Evolutionary conservation across 345 rosid genomes (phyloP).

Genomic region (Balakata baccata): DNA sequence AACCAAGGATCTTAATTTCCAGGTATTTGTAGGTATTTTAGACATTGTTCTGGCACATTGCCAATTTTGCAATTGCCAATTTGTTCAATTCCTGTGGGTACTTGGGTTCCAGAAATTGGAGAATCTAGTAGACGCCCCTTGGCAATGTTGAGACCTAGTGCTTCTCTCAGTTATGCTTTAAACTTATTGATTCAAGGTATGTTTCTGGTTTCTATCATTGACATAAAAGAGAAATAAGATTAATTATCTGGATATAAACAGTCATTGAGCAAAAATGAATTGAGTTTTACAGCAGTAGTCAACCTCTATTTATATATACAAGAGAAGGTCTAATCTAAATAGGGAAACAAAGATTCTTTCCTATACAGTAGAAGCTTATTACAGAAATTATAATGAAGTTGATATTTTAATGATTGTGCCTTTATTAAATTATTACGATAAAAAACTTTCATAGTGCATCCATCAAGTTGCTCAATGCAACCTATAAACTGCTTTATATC

Average conservation of each 20-base stretch:
- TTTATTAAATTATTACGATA: background rate
- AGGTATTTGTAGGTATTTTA: conserved; percentile 37
- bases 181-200: conserved; percentile 34
- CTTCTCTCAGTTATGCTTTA: conserved; percentile 33
- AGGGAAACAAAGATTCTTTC: no score
- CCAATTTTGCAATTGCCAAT: conserved; percentile 33
- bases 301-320: no score
- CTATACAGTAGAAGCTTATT: no score
- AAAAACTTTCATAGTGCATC: background rate
- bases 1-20: conserved; percentile 22
- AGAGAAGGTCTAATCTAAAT: no score
- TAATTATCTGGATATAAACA: background rate
- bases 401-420: background rate
- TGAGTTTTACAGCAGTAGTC: no score
- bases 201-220: conserved; percentile 3
- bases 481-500: background rate
- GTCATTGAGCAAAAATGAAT: background rate
- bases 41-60: conserved; percentile 25
- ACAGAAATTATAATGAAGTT: background rate
- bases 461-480: background rate
- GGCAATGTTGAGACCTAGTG: conserved; percentile 32
- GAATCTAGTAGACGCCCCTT: conserved; percentile 28
- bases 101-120: conserved; percentile 36
- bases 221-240: background rate
- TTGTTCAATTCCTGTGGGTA: conserved; percentile 28